phyloP scores from a whole-genome alignment of 768 basidiomycete genomes.

The Obba rivulosa region DNA sequence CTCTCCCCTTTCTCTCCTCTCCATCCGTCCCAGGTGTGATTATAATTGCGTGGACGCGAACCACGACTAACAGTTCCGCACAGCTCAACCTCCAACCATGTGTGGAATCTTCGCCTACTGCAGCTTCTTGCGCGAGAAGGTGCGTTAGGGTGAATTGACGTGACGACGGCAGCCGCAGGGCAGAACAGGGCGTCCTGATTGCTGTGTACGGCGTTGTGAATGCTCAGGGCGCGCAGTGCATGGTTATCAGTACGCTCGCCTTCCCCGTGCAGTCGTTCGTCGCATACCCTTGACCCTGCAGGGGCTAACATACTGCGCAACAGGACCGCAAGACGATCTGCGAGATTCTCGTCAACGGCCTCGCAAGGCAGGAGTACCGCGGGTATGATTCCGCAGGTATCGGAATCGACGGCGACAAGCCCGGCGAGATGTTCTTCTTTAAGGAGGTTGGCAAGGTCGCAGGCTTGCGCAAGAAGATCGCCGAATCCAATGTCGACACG shows the following conservation, averaged over 20 bases:
- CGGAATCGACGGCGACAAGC: constrained; percentile 86
- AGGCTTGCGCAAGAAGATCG: constrained; percentile 85
- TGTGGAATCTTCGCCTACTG: constrained; percentile 98
- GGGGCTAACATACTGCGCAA: not conserved
- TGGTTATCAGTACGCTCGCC: too few relatives aligned
- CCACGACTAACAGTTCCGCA: not conserved
- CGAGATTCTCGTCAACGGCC: constrained; percentile 85
- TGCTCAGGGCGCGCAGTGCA: too few relatives aligned
- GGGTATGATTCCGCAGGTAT: constrained; percentile 96
- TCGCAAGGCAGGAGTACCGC: constrained; percentile 94
- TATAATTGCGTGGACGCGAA: too few relatives aligned
- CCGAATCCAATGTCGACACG: constrained; percentile 62
- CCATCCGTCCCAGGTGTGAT: not conserved
- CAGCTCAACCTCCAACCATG: constrained; percentile 36
- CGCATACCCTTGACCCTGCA: too few relatives aligned
- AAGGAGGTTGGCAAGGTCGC: constrained; percentile 99
- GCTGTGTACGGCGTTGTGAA: too few relatives aligned
- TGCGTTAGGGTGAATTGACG: constrained; percentile 29
- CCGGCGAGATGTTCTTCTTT: constrained; percentile 75
- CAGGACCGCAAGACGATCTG: constrained; percentile 88
- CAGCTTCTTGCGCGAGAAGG: constrained; percentile 93
- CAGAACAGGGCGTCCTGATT: too few relatives aligned
- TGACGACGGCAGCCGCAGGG: too few relatives aligned
- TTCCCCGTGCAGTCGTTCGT: too few relatives aligned
- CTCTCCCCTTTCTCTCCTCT: not conserved